These are phyloP conservation scores for Pseudogymnoascus sp. DNA, from an alignment of 2,329 filamentous ascomycete species.

Conservation along the genomic window DNA sequence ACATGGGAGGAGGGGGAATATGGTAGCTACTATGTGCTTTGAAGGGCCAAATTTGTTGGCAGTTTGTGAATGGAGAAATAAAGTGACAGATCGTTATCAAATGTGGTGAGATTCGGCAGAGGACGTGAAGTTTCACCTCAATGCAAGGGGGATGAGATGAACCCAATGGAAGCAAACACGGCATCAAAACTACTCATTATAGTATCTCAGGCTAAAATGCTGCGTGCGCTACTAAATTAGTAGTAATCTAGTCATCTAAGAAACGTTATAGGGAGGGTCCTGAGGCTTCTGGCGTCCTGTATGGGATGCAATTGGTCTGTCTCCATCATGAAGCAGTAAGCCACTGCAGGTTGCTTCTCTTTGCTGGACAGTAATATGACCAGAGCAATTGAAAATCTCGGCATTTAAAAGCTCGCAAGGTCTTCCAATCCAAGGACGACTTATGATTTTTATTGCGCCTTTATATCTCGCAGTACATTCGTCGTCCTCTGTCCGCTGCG, in stretches of 20 bases:
- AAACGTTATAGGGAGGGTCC: background rate
- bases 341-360: background rate
- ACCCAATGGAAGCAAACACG: background rate
- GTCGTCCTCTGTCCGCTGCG: background rate
- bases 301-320: background rate
- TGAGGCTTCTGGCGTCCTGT: background rate
- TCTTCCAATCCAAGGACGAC: background rate
- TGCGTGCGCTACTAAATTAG: background rate
- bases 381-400: background rate
- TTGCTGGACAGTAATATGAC: too few relatives aligned
- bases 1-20: background rate
- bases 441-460: too few relatives aligned
- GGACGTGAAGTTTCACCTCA: background rate
- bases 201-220: background rate
- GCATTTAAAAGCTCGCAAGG: background rate
- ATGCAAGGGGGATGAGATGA: background rate
- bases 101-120: background rate
- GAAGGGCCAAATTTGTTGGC: too few relatives aligned
- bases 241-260: background rate
- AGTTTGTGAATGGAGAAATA: background rate
- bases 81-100: background rate
- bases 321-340: background rate
- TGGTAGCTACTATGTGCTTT: too few relatives aligned
- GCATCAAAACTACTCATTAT: background rate
- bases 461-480: background rate